Conservation (phyloP, 2,329 filamentous ascomycete species). For the Aspergillus amoenus region DNA sequence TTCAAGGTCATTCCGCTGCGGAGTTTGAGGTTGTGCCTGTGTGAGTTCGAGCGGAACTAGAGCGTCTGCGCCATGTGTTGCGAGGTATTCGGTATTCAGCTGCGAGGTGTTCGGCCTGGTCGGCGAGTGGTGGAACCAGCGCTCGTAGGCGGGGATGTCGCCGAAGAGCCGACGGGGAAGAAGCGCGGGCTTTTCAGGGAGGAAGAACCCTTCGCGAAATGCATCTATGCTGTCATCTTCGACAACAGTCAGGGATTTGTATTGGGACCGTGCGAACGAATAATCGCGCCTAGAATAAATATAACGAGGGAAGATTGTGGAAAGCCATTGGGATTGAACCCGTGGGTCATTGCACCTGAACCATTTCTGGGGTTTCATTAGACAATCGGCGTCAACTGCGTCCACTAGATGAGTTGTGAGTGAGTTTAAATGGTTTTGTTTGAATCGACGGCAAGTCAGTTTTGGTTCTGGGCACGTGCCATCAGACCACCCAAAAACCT, state of each 20-base stretch:
- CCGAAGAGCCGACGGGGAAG: slow-evolving; percentile 47
- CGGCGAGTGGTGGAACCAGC: slow-evolving; percentile 58
- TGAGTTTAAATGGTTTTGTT: neutral
- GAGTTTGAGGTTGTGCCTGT: slow-evolving; percentile 9
- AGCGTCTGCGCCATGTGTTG: slow-evolving; percentile 45
- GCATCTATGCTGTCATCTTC: slow-evolving; percentile 36
- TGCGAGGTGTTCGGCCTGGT: slow-evolving; percentile 26
- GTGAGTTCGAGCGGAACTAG: slow-evolving; percentile 62
- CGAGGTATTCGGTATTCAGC: slow-evolving; percentile 47
- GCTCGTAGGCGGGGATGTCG: slow-evolving; percentile 53
- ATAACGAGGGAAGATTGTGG: neutral
- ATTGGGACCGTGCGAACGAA: slow-evolving; percentile 12
- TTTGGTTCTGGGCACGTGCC: neutral
- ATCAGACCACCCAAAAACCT: neutral
- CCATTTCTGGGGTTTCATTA: slow-evolving; percentile 32
- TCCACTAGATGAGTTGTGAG: neutral
- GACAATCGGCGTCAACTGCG: slow-evolving; percentile 7
- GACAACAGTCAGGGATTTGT: slow-evolving; percentile 30
- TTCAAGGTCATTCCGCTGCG: neutral
- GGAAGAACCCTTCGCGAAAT: slow-evolving; percentile 58
- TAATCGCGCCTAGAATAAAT: neutral
- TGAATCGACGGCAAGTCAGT: neutral
- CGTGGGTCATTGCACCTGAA: slow-evolving; percentile 12
- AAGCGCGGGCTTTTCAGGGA: slow-evolving; percentile 53
- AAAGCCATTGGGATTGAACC: slow-evolving; percentile 11